Percentiles rank a stretch among this genome's conserved stretches.
phyloP scores from a whole-genome alignment of 2,329 filamentous ascomycete species.

The Paraphaeosphaeria minitans region DNA sequence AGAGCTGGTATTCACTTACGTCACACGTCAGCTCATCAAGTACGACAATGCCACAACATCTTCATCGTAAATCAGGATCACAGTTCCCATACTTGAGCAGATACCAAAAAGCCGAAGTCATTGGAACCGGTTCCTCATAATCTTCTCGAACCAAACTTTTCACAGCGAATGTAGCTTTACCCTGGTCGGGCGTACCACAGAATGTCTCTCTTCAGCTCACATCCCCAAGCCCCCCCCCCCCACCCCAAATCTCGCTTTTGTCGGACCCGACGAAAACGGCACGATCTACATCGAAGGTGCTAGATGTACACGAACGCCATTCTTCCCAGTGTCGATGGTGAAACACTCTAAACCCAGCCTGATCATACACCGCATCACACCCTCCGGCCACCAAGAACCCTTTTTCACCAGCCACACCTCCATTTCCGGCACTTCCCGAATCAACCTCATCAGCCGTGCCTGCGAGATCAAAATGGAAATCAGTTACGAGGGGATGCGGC shows the following conservation, averaged over 20 bases:
- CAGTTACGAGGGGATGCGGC: background rate
- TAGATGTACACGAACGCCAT: background rate
- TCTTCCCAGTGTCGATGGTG: background rate
- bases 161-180: no score
- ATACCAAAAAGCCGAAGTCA: no score
- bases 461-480: background rate
- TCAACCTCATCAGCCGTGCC: background rate
- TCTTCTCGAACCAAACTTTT: no score
- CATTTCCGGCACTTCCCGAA: background rate
- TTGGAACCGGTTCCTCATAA: no score
- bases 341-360: slow-evolving; percentile 2
- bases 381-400: background rate
- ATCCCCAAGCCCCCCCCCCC: background rate
- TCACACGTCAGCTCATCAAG: background rate
- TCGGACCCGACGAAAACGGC: background rate
- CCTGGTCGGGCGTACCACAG: background rate
- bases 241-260: background rate
- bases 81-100: background rate
- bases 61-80: background rate
- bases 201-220: background rate
- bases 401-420: slow-evolving; percentile 2
- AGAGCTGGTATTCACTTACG: background rate
- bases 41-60: background rate
- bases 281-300: background rate
- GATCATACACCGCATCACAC: background rate